Evolutionary conservation across 1,139 yeast species (phyloP).

Genomic region (Yamadazyma friedrichii): DNA sequence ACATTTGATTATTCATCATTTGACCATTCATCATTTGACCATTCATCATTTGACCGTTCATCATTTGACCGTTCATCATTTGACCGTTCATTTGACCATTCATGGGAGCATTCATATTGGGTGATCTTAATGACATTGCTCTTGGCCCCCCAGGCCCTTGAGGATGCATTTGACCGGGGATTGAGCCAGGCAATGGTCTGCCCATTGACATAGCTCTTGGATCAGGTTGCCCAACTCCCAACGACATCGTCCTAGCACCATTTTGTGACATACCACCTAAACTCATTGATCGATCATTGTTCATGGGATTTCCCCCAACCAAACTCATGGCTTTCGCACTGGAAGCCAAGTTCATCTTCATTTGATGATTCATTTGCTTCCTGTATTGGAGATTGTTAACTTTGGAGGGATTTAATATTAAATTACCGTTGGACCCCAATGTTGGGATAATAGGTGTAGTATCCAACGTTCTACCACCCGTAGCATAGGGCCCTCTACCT

Average conservation of each 20-base stretch:
- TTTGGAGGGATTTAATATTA: constrained; percentile 20
- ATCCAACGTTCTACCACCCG: constrained; percentile 40
- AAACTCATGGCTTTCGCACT: constrained; percentile 49
- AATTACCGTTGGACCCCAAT: constrained; percentile 26
- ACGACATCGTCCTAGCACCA: constrained; percentile 28
- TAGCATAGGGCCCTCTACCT: constrained; percentile 64
- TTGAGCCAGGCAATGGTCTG: background rate
- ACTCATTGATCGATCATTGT: constrained; percentile 54
- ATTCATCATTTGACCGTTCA: constrained; percentile 6
- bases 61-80: constrained; percentile 7
- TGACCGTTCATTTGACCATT: constrained; percentile 6
- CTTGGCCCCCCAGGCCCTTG: constrained; percentile 7
- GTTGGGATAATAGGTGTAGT: constrained; percentile 78
- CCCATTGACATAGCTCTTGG: constrained; percentile 17
- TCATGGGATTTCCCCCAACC: constrained; percentile 38
- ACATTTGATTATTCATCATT: constrained; percentile 6
- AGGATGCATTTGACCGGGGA: constrained; percentile 7
- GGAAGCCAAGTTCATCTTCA: constrained; percentile 53
- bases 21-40: constrained; percentile 9
- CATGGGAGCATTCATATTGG: constrained; percentile 5
- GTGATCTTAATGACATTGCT: constrained; percentile 9
- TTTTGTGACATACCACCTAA: constrained; percentile 21
- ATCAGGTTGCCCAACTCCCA: constrained; percentile 14
- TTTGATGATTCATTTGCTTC: constrained; percentile 66
- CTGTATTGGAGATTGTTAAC: constrained; percentile 59